Evolutionary conservation across 805 yeast species (phyloP).

Genomic region (Zygosaccharomyces pseudorouxii): DNA sequence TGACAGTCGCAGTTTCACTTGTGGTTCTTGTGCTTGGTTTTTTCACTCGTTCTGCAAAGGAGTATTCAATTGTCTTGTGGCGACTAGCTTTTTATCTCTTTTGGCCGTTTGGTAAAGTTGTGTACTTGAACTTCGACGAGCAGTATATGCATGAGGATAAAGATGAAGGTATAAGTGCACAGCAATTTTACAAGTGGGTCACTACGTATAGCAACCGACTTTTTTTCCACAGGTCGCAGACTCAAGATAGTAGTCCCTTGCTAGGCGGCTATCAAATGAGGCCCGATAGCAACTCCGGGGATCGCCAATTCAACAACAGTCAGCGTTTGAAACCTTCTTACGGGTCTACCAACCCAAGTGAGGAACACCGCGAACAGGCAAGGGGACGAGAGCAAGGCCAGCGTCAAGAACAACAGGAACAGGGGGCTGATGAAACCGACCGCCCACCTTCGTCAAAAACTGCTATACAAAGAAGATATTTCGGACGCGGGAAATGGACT

Average conservation of each 20-base stretch:
- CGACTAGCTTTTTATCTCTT: constrained; percentile 66
- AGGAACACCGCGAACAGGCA: not conserved
- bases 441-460: constrained; percentile 5
- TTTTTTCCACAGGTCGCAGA: constrained; percentile 50
- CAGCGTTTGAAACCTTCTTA: constrained; percentile 3
- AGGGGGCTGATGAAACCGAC: not conserved
- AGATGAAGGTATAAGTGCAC: constrained; percentile 77
- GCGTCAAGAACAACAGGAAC: not conserved
- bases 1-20: constrained; percentile 43
- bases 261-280: constrained; percentile 17
- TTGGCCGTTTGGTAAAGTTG: constrained; percentile 87
- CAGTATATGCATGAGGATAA: constrained; percentile 82
- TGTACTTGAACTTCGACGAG: constrained; percentile 70
- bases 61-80: constrained; percentile 58
- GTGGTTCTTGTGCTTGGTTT: constrained; percentile 41
- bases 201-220: constrained; percentile 67
- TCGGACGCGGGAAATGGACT: constrained; percentile 93
- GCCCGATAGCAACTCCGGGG: constrained; percentile 10
- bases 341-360: constrained; percentile 5
- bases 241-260: constrained; percentile 9
- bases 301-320: constrained; percentile 28
- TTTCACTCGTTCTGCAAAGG: constrained; percentile 45
- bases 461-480: constrained; percentile 48
- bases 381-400: not conserved
- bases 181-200: constrained; percentile 88